A percentile compares a stretch with the other conserved stretches of the same genome.
Conservation (phyloP, 2,329 filamentous ascomycete species). For the Atkinsonella texensis region DNA sequence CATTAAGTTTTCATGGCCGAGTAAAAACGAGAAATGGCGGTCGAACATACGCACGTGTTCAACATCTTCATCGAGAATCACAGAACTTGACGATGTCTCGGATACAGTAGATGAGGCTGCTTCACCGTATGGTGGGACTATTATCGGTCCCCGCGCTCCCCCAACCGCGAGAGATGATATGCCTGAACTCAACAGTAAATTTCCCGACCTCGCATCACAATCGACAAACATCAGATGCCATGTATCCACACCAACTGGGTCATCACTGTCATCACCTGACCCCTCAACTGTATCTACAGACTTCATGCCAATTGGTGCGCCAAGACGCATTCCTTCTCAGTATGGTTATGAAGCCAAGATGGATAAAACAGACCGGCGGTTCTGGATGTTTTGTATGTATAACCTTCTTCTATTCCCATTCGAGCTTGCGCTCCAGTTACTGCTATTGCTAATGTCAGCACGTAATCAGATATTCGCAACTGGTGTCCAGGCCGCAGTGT, state of each 20-base stretch:
- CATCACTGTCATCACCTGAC: background rate
- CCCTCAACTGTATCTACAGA: background rate
- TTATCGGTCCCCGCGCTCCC: background rate
- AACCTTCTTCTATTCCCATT: background rate
- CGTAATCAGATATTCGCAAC: conserved; percentile 21
- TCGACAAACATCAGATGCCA: background rate
- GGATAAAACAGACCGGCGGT: conserved; percentile 20
- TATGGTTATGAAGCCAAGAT: conserved; percentile 22
- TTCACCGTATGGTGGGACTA: background rate
- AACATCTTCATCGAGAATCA: background rate
- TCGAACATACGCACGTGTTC: background rate
- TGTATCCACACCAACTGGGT: background rate
- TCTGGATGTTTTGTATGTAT: conserved; percentile 24
- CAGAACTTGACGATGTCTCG: conserved; percentile 1
- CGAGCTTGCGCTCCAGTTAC: too few species aligned
- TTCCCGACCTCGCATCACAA: background rate
- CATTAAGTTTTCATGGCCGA: conserved; percentile 26
- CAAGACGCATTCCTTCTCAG: conserved; percentile 14
- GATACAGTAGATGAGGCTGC: background rate
- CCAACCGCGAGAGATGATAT: background rate
- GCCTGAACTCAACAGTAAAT: background rate
- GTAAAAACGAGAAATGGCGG: conserved; percentile 3
- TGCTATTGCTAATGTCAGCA: background rate
- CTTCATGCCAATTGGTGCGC: conserved; percentile 3
- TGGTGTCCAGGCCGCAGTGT: conserved; percentile 30